phyloP scores from a whole-genome alignment of 768 basidiomycete genomes.

The Collybia sp. region DNA sequence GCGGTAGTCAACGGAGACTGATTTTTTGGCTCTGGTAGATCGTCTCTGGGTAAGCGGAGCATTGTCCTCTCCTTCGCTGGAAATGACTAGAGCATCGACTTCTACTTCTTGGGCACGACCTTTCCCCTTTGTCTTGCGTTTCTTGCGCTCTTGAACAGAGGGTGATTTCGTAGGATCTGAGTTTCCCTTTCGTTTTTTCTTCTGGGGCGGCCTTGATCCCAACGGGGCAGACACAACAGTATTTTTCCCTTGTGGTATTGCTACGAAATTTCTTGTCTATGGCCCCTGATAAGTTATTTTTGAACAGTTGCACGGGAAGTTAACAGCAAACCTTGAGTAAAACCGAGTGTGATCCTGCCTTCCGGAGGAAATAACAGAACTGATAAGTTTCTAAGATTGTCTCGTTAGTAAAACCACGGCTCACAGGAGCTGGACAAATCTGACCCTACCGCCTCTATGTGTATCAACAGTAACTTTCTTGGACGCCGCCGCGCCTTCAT shows the following conservation, averaged over 20 bases:
- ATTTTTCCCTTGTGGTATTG: conserved; percentile 12
- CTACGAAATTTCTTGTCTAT: conserved; percentile 36
- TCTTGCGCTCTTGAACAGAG: conserved; percentile 15
- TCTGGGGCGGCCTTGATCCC: conserved; percentile 5
- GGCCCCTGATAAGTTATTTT: neutral
- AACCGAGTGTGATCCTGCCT: conserved; percentile 77
- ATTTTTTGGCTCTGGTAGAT: conserved; percentile 5
- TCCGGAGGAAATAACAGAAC: conserved; percentile 86
- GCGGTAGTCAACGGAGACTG: neutral
- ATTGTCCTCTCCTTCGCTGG: conserved; percentile 12
- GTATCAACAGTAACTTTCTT: conserved; percentile 78
- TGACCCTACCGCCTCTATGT: conserved; percentile 68
- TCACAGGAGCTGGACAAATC: conserved; percentile 3
- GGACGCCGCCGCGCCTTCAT: conserved; percentile 34
- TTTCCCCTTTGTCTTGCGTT: conserved; percentile 36
- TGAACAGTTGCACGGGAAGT: neutral
- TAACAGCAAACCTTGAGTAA: conserved; percentile 66
- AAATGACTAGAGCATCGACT: conserved; percentile 14
- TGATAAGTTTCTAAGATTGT: conserved; percentile 69
- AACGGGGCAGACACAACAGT: no score
- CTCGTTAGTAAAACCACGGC: neutral
- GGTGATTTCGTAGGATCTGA: conserved; percentile 2
- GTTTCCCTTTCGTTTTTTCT: conserved; percentile 14
- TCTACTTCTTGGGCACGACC: conserved; percentile 16
- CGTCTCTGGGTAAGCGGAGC: conserved; percentile 4